Evolutionary conservation across 768 basidiomycete genomes (phyloP), one percentile per base, ranked within the genome.

Genomic region (Termitomyces sp.): DNA sequence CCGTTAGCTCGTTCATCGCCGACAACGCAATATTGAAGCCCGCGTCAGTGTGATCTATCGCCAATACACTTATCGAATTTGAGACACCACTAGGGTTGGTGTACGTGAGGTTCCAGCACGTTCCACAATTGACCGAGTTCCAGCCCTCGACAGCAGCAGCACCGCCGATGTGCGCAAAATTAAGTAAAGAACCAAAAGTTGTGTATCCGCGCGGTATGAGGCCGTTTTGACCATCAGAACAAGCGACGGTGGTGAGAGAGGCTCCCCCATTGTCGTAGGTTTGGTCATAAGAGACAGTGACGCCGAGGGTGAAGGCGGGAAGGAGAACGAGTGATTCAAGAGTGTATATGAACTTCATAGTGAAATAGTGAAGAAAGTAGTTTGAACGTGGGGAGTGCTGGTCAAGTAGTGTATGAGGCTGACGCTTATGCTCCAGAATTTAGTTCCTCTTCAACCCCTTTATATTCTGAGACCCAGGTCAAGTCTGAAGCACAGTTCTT

Each of bases 121-220:
- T 73, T 4, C 80, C 81, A 61, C 83, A 86, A 54, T 72, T 68
- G 9, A 57, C 54, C 2, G 81, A 82, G 65, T 78, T 70, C 67
- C 69, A 85, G 24, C 73, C 74, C 6, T 58, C 64, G 57, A 85
- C 70, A 28, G 72, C 78, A 16, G 70, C 69, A 0, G 74, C 77
- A 3, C 77, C 82, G 29, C 81, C 83, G 63, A 85, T 79, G 68
- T 71, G 64, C 4, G 83, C 81, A 71, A 82, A 86, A 47, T 65
- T 67, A 13, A 82, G 81, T 22, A 85, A 65, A 37, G 72, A 68
- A 8, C 67, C 72, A 42, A 84, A 78, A 31, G 75, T 81, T 13
- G 65, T 69, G 67, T 70, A 83, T 12, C 34, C 34, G 15, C 66
- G 65, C 16, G 70, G 69, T 9, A 72, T 29, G 18, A 84, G 69